Evolutionary conservation across 2,329 filamentous ascomycete genomes (phyloP).

Genomic region (Colletotrichum neosansevieriae): DNA sequence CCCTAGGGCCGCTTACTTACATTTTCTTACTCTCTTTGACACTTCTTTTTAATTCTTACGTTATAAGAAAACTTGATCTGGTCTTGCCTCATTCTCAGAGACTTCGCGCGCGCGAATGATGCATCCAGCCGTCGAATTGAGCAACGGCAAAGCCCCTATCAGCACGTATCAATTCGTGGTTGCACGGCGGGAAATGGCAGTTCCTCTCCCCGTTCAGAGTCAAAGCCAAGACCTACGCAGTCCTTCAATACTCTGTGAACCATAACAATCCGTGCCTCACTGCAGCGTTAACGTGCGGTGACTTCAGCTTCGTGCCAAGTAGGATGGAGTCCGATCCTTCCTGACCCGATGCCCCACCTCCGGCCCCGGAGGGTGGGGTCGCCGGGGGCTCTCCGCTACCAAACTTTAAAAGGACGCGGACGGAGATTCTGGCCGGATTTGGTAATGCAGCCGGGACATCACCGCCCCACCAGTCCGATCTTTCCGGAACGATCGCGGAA

Average conservation of each 20-base stretch:
- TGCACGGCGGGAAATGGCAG: not conserved
- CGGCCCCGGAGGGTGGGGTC: not conserved
- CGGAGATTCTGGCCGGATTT: not conserved
- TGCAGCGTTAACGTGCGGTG: not conserved
- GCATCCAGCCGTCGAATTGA: not conserved
- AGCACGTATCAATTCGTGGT: not conserved
- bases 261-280: not conserved
- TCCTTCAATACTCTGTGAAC: not conserved
- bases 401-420: not conserved
- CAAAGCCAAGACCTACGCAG: not conserved
- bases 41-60: not conserved
- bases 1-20: not conserved
- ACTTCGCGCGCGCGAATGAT: no score
- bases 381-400: not conserved
- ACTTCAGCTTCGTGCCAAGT: constrained; percentile 5
- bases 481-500: constrained; percentile 1
- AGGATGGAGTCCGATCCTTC: constrained; percentile 6
- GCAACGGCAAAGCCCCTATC: not conserved
- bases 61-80: no score
- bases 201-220: not conserved
- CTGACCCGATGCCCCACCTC: constrained; percentile 1
- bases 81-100: no score
- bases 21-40: constrained; percentile 5
- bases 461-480: not conserved
- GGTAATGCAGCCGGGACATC: not conserved